Percentiles rank a stretch among this genome's conserved stretches.
phyloP scores from a whole-genome alignment of 1,284 basidiomycete species.

The Marasmius tenuissimus region DNA sequence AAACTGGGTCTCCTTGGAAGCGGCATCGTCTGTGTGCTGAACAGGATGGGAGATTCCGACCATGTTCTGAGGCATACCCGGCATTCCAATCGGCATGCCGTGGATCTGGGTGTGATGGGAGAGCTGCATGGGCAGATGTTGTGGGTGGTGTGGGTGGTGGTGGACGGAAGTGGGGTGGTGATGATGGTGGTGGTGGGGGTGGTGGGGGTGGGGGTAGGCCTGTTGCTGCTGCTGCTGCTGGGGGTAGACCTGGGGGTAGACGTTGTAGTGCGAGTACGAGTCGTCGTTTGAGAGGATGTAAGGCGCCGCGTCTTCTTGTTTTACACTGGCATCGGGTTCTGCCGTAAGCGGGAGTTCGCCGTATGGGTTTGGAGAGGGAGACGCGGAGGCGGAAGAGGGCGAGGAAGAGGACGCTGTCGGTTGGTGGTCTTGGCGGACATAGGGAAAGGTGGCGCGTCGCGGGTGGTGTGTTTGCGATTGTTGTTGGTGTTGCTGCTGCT shows the following conservation, averaged over 20 bases:
- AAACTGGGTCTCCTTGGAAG: constrained; percentile 84
- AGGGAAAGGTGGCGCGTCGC: constrained; percentile 69
- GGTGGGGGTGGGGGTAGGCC: constrained; percentile 29
- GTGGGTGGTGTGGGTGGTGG: constrained; percentile 15
- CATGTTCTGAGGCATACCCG: neutral
- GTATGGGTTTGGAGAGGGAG: constrained; percentile 29
- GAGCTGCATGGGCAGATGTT: constrained; percentile 32
- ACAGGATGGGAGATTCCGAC: constrained; percentile 60
- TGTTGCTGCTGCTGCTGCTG: constrained; percentile 25
- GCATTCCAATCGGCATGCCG: constrained; percentile 20
- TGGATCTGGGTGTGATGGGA: constrained; percentile 42
- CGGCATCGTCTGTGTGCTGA: constrained; percentile 84
- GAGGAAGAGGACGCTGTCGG: constrained; percentile 24
- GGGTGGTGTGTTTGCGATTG: neutral
- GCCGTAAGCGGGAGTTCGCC: constrained; percentile 4
- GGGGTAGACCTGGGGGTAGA: constrained; percentile 57
- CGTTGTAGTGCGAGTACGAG: constrained; percentile 40
- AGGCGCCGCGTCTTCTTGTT: constrained; percentile 58
- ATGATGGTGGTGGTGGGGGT: neutral
- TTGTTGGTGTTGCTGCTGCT: neutral
- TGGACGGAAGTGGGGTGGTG: constrained; percentile 19
- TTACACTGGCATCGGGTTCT: constrained; percentile 38
- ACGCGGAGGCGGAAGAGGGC: constrained; percentile 25
- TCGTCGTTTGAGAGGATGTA: constrained; percentile 1
- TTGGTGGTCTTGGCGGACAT: constrained; percentile 61